Evolutionary conservation across 352 stramenopile species (phyloP).

Genomic region (Phytophthora sp.): DNA sequence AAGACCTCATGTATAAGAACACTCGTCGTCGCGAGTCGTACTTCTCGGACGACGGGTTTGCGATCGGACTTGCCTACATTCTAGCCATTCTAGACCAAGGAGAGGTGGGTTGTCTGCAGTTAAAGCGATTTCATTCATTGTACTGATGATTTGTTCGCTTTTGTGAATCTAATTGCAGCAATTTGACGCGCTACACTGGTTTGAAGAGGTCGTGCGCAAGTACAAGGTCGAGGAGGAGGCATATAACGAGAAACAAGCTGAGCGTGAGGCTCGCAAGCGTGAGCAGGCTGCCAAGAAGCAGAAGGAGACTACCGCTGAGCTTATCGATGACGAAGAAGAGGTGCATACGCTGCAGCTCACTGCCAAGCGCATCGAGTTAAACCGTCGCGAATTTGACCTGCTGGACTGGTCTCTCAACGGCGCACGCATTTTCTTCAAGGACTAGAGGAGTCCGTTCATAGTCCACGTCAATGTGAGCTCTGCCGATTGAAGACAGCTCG

Average conservation of each 20-base stretch:
- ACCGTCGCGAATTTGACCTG: slow-evolving; percentile 89
- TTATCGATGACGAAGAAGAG: slow-evolving; percentile 90
- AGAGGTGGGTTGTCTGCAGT: slow-evolving; percentile 48
- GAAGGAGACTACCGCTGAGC: slow-evolving; percentile 83
- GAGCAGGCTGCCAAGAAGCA: slow-evolving; percentile 81
- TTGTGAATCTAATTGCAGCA: slow-evolving; percentile 42
- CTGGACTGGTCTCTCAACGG: slow-evolving; percentile 92
- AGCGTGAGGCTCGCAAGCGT: slow-evolving; percentile 78
- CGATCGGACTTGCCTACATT: slow-evolving; percentile 94
- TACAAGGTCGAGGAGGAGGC: slow-evolving; percentile 83
- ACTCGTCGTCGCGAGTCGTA: slow-evolving; percentile 93
- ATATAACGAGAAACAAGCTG: slow-evolving; percentile 86
- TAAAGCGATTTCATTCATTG: background rate
- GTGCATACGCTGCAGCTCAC: slow-evolving; percentile 88
- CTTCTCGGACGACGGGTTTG: slow-evolving; percentile 96
- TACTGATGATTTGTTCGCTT: background rate
- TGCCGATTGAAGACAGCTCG: slow-evolving; percentile 27
- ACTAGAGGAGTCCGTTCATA: slow-evolving; percentile 36
- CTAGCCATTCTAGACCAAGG: slow-evolving; percentile 91
- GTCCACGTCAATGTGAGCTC: background rate
- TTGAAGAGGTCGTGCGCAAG: slow-evolving; percentile 89
- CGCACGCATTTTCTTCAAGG: slow-evolving; percentile 93
- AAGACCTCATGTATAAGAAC: slow-evolving; percentile 97
- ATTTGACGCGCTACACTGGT: slow-evolving; percentile 92
- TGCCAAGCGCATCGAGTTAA: slow-evolving; percentile 86